Conservation (phyloP, 495 filamentous ascomycete species). For the Halenospora varia region DNA sequence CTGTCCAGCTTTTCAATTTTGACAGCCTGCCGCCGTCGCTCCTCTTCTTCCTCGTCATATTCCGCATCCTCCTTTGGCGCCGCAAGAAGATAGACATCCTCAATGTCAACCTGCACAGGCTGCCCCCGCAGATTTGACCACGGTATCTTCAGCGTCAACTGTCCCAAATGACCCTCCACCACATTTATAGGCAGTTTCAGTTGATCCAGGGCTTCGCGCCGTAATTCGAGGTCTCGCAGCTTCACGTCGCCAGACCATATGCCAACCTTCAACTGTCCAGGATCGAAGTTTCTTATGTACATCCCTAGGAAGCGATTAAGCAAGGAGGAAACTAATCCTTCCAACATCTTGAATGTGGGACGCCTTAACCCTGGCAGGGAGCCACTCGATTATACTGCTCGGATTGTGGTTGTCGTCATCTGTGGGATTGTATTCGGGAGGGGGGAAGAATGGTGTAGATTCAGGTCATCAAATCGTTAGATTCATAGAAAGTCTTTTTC, state of each 20-base stretch:
- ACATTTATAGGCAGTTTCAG: constrained; percentile 94
- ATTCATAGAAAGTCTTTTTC: no score
- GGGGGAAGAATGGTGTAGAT: no score
- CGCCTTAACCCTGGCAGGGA: constrained; percentile 53
- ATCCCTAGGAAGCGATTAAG: constrained; percentile 99
- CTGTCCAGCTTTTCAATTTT: constrained; percentile 98
- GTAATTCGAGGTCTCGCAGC: constrained; percentile 84
- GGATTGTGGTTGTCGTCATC: constrained; percentile 16
- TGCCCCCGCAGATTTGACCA: constrained; percentile 95
- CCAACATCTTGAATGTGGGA: constrained; percentile 47
- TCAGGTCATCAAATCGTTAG: no score
- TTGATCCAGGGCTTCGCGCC: constrained; percentile 92
- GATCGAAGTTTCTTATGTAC: constrained; percentile 99
- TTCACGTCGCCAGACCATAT: constrained; percentile 98
- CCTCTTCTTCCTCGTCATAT: constrained; percentile 90
- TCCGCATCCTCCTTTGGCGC: constrained; percentile 91
- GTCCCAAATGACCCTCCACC: constrained; percentile 87
- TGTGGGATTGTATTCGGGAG: no score
- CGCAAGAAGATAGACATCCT: constrained; percentile 93
- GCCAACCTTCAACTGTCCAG: constrained; percentile 91
- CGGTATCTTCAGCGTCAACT: constrained; percentile 86
- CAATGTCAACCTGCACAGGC: constrained; percentile 88
- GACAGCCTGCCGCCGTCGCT: constrained; percentile 70
- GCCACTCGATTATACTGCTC: constrained; percentile 23
- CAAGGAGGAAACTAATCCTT: constrained; percentile 75